Base-by-base conservation (phyloP, 2,329 filamentous ascomycete species). In the Penicillium sp. region DNA sequence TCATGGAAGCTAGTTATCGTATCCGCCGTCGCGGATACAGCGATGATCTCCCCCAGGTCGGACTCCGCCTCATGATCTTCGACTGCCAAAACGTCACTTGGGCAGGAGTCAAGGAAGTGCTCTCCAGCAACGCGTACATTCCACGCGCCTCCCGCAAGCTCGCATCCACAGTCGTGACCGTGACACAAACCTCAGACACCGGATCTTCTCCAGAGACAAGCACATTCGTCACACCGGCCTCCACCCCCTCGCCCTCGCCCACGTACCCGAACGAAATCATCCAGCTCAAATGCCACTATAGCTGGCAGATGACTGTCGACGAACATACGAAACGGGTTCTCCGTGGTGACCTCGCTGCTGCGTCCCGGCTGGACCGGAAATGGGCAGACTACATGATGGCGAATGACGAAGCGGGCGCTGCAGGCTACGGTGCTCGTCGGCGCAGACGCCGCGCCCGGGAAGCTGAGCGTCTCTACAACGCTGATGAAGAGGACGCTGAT, bases 381-480 rank as follows among this genome's bases (percentile, higher is more conserved):
- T 97, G 93, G 93, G 88, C 89, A 0, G 89, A 95, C 51, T 96
- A 91, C 72, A 97, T 97, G 92, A 90, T 95, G 76, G 87, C 90
- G 14, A 90, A 85, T 47, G 91, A 96, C 72, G 93, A 97, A 70
- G 90, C 89, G 0, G 89, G 88, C 2, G 83, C 83, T 2, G 65
- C 68, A 10, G 75, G 74, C 36, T 80, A 77, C 2, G 91, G 89
- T 5, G 79, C 83, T 2, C 81, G 92, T 50, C 80, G 92, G 49
- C 79, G 92, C 55, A 81, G 92, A 59, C 82, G 92, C 47, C 82
- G 92, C 55, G 91, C 91, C 2, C 83, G 92, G 44, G 91, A 96
- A 70, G 91, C 92, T 5, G 88, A 91, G 68, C 81, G 88, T 69
- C 79, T 91, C 62, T 91, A 94, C 73, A 86, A 89, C 44, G 86